Base-by-base conservation (phyloP, 2,329 filamentous ascomycete genomes). In the Thelonectria rubi region DNA sequence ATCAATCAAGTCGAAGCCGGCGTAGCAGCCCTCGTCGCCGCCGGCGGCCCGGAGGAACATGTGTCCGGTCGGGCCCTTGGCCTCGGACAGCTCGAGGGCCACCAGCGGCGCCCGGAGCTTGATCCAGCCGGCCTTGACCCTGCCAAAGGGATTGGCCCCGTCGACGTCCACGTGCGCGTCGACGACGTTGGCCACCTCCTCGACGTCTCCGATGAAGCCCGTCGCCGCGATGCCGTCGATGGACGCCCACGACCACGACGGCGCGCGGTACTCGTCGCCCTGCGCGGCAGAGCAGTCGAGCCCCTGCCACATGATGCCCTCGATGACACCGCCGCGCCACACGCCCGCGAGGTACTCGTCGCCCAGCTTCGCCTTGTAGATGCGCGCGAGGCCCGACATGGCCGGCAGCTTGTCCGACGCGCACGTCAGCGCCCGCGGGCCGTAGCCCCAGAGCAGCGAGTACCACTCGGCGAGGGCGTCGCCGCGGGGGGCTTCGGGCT, bases 171-270 rank as follows among this genome's bases (percentile, higher is more conserved):
- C 40, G 12, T 42, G 52, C 3, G 46, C 50, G 9, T 57, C 58
- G 20, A 42, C 40, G 5, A 48, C 9, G 20, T 8, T 48, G 8
- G 58, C 58, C 6, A 60, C 3, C 3, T 20, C 12, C 7, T 51
- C 45, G 15, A n/a, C 7, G 11, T 32, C 10, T n/a, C 6, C 24
- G 2, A 5, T 15, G 46, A 56, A 52, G 15, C 47, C 40, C 4
- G 21, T 21, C 14, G 37, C 39, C 9, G 34, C 18, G n/a, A 14
- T 50, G 6, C 63, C 60, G 26, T 65, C 60, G 6, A 65, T 26
- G 1, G 55, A 43, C 2, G 59, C 59, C 60, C 63, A 65, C 6
- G 60, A 65, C 63, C 63, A 65, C n/a, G 63, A 63, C n/a, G 63
- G 63, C 5, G 60, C 63, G 12, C 63, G 60, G n/a, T 60, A 65